Evolutionary conservation across 495 filamentous ascomycete species (phyloP), one percentile per base, ranked within the genome.

Genomic region (Baudoinia panamericana): DNA sequence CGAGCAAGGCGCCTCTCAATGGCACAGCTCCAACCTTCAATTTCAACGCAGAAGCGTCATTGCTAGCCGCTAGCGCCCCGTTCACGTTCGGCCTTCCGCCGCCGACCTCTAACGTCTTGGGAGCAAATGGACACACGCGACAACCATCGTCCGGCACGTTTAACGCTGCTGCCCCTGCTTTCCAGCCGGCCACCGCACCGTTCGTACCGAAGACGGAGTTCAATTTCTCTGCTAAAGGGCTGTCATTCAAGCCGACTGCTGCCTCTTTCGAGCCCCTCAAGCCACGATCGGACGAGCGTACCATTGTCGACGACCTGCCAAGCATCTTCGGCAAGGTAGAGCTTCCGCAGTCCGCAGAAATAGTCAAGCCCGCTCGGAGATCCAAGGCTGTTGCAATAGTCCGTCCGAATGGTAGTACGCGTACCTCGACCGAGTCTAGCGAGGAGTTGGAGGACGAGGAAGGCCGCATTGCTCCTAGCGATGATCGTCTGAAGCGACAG

Each of bases 11-110:
- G 0, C 83, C 75, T 42, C 65, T 94, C 32, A 95, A 97, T 47
- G 83, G 86, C 27, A 76, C 75, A 39, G 88, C 90, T 0, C 79
- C 81, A 35, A 84, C 87, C 51, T 95, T 95, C 58, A 83, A 76
- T 48, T 80, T 81, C 56, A 77, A 90, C 42, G 82, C 83, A 4
- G 63, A 61, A 13, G 75, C 60, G 38, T 57, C 71, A 1, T 82
- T 81, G 56, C 67, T 65, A 26, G 71, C 83, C 1, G 64, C 67
- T n/a, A 63, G 68, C 28, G 64, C 68, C 24, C 52, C 66, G 7
- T 81, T 79, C 24, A 36, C 48, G n/a, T 41, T 45, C 39, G 18
- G 36, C 23, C 16, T 45, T 25, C 26, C 68, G 22, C 59, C 43
- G 24, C 27, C 68, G 24, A 60, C 61, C 13, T 55, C 56, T 1